Percentiles rank a stretch among this genome's conserved stretches.
Conservation (phyloP, 768 basidiomycete species). For the Termitomyces sp. region DNA sequence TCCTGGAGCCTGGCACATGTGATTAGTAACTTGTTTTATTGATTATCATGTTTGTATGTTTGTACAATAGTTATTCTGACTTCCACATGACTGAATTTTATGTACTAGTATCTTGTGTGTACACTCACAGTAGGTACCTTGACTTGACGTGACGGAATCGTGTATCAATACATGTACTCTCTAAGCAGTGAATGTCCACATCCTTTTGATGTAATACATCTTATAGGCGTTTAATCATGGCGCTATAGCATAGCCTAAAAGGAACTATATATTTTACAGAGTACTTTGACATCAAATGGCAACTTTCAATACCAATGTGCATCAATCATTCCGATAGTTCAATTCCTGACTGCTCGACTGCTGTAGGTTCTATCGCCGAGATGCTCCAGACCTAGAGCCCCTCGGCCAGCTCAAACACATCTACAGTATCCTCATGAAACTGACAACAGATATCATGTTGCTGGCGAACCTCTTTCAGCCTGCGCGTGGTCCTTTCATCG, state of each 20-base stretch:
- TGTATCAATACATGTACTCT: too few relatives aligned
- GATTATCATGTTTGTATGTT: too few relatives aligned
- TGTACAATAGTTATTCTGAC: not conserved
- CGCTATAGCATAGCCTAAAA: too few relatives aligned
- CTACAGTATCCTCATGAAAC: not conserved
- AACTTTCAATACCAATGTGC: too few relatives aligned
- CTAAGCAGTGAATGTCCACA: too few relatives aligned
- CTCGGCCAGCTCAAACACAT: not conserved
- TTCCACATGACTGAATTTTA: too few relatives aligned
- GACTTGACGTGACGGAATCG: not conserved
- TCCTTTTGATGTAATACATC: not conserved
- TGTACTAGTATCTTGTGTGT: too few relatives aligned
- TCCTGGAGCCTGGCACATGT: conserved; percentile 44
- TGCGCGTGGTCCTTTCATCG: not conserved
- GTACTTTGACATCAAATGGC: too few relatives aligned
- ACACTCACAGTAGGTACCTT: too few relatives aligned
- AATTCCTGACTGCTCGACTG: not conserved
- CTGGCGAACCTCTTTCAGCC: not conserved
- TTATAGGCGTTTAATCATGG: too few relatives aligned
- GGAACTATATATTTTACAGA: too few relatives aligned
- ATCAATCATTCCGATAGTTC: not conserved
- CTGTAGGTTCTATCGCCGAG: not conserved
- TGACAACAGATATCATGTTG: not conserved
- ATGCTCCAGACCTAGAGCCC: not conserved
- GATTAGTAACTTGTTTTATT: not conserved